Evolutionary conservation across 192 early-diverging fungal genomes (phyloP).

Genomic region (Lobosporangium transversale): DNA sequence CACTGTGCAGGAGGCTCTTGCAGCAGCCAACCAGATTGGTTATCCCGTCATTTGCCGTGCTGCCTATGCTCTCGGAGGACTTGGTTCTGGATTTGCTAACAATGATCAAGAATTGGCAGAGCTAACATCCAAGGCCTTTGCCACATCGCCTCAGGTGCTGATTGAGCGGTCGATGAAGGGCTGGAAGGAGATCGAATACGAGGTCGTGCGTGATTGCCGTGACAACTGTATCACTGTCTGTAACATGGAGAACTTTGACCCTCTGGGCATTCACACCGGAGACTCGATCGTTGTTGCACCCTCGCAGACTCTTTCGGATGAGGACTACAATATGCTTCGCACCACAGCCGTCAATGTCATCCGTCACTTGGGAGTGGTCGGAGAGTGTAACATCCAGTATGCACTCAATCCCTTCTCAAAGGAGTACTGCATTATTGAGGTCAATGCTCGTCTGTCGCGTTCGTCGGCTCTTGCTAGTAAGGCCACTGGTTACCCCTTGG

Average conservation of each 20-base stretch:
- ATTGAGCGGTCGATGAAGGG: constrained; percentile 98
- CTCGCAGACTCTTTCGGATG: constrained; percentile 95
- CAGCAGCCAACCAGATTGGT: constrained; percentile 87
- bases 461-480: constrained; percentile 95
- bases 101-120: constrained; percentile 84
- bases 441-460: constrained; percentile 95
- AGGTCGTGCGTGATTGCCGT: constrained; percentile 93
- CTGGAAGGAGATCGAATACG: constrained; percentile 99
- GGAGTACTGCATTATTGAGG: constrained; percentile 99
- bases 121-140: constrained; percentile 89
- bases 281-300: constrained; percentile 99
- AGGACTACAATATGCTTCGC: constrained; percentile 99
- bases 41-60: constrained; percentile 97
- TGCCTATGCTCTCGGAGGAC: constrained; percentile 95
- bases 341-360: constrained; percentile 96
- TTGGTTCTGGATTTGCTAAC: constrained; percentile 97
- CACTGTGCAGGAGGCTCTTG: constrained; percentile 86
- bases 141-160: constrained; percentile 92
- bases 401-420: constrained; percentile 93
- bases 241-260: constrained; percentile 99
- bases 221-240: constrained; percentile 99
- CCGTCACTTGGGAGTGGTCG: constrained; percentile 97
- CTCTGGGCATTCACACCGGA: constrained; percentile 98
- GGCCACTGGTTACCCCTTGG: constrained; percentile 98
- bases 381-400: constrained; percentile 99